Base-by-base conservation (phyloP, 164 flowering plant species). In the Pachysandra terminalis region DNA sequence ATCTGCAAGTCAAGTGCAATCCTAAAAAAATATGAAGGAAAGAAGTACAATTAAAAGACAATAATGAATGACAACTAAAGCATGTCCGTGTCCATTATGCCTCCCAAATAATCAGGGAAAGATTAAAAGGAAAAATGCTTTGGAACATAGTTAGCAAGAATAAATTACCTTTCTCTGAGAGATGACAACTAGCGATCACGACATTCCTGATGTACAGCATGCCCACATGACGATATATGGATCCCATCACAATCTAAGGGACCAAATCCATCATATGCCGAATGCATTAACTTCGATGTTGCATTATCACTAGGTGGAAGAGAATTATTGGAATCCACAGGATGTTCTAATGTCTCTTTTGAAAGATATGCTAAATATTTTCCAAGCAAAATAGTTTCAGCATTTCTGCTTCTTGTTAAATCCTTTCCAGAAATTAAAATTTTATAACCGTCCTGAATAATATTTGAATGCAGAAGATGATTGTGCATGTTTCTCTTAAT, bases 161-260 rank as follows among this genome's bases (percentile, higher is more conserved):
- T 12, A 61, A 69, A 64, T 73, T 76, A 83, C 99, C 99, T 91
- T 72, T 93, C 97, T 76, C 77, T 87, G 66, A 93, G 70, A 13
- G 98, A 96, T 49, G 79, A 77, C 51, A 93, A 68, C 77, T 96
- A 96, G n/a, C 90, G 90, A 62, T 87, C 90, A 71, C 90, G 90
- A 80, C 99, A 96, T 40, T 80, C 92, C 74, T 86, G 95, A 82
- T 96, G 99, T 68, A 93, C 90, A 56, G 93, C 97, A 90, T 96
- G 99, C 48, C 98, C 98, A 88, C 99, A 96, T 12, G 99, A 93
- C 66, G 99, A 93, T 59, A 90, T 66, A 81, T 82, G 80, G 56
- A 96, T 76, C 27, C 99, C 99, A 81, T 91, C 95, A 82, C 90
- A 83, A 68, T 86, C 89, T 23, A 63, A 28, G 1, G 99, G 96